Base-by-base conservation (phyloP, 352 stramenopile species). In the Phytopythium sindhum region DNA sequence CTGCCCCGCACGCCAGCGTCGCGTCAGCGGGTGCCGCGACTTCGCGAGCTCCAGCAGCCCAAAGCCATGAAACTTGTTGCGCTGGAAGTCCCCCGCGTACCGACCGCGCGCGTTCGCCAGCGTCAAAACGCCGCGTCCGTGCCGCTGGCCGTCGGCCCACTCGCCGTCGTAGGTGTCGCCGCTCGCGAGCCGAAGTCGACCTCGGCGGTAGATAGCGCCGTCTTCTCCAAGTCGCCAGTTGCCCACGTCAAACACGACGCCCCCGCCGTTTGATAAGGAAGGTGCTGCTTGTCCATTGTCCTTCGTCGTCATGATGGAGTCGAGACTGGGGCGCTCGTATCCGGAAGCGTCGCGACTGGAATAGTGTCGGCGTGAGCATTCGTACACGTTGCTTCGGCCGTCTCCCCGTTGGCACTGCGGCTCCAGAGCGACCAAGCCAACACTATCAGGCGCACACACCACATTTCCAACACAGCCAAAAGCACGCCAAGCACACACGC, bases 121-220 rank as follows among this genome's bases (percentile, higher is more conserved):
- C 17, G 68, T 84, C 47, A 92, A 55, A 14, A 70, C 74, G 28
- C 81, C 83, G 59, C 78, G 72, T 21, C 85, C 83, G 47, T 92
- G 80, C 47, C 84, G 81, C 69, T 91, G 89, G 64, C 82, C 81
- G 60, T 95, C 71, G 29, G 92, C 75, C 89, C 89, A 96, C 59
- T 96, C 87, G 60, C 89, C 86, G 29, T 91, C 84, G 64, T 95
- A 97, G 11, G 88, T 52, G 48, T 96, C 89, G 9, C 88, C 86
- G 45, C 75, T 95, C 6, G 81, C 75, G 57, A 84, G 89, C 37
- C 87, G 86, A 23, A 96, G 67, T 11, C 77, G 75, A 8, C 85
- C 84, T 31, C 70, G 79, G 8, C 88, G 77, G 62, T 91, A 81
- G 64, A 96, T 89, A 57, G 68, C 77, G 55, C 86, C 86, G 63